Base-by-base conservation (phyloP, 495 filamentous ascomycete species). In the Aspergillus homomorphus region DNA sequence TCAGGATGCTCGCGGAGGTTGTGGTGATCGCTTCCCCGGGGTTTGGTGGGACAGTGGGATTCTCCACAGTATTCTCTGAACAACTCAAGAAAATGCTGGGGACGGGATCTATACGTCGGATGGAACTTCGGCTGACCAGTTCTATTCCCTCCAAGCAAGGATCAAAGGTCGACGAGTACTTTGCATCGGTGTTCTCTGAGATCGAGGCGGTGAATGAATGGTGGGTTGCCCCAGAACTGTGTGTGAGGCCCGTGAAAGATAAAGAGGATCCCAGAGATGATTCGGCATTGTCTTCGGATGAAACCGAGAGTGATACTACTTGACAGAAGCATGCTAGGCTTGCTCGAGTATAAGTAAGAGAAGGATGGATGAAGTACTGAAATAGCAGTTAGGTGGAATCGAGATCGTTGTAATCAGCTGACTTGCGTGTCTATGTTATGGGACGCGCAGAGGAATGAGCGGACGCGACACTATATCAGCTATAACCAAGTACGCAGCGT, bases 141-240 rank as follows among this genome's bases (percentile, higher is more conserved):
- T n/a, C 24, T 21, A 33, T 51, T 30, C 24, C 49, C 9, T 3
- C 10, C 2, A 15, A 38, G 8, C 12, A 30, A 14, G 24, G 4
- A 23, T 0, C 22, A 8, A 20, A 30, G 49, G 49, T 30, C 9
- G 23, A 51, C 15, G 22, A 33, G 18, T 51, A 51, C 22, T 51
- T 51, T 51, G 23, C 24, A 20, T 51, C 23, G 24, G 18, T 51
- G 22, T 51, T 51, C 28, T 28, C 49, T 7, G 22, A 51, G 6
- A 51, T 51, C 3, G 18, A 18, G 49, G 22, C 23, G 18, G 49
- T 30, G 49, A 3, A 30, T n/a, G 16, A 7, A 15, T 21, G 20
- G n/a, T 51, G 49, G 49, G 49, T 51, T 33, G 49, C 49, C 22
- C 49, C 49, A 20, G 49, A 51, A 51, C 49, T 51, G 24, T 18